Conservation (phyloP, 441 rosid genomes). For the Adansonia madagascariensis region DNA sequence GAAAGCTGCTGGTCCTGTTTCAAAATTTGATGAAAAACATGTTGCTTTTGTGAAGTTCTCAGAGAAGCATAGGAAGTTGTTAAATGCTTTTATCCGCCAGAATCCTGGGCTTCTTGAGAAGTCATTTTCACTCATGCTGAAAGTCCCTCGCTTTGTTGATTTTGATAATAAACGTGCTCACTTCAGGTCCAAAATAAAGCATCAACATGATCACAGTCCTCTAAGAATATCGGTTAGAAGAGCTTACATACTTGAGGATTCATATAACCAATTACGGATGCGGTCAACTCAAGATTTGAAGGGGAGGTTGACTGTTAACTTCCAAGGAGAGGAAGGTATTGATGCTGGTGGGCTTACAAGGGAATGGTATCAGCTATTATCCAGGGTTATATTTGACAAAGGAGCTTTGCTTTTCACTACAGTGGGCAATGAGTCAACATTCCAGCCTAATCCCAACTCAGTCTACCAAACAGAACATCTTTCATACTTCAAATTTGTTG, state of each 20-base stretch:
- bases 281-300: slow-evolving; percentile 79
- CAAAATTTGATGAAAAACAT: slow-evolving; percentile 79
- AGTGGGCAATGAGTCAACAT: slow-evolving; percentile 94
- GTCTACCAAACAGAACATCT: slow-evolving; percentile 95
- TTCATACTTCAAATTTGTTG: slow-evolving; percentile 94
- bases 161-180: slow-evolving; percentile 91
- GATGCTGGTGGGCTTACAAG: slow-evolving; percentile 99
- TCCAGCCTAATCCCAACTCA: slow-evolving; percentile 97
- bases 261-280: slow-evolving; percentile 92
- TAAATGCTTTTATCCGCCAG: slow-evolving; percentile 90
- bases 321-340: slow-evolving; percentile 97
- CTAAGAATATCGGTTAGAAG: slow-evolving; percentile 90
- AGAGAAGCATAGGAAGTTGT: slow-evolving; percentile 87
- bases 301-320: slow-evolving; percentile 89
- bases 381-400: slow-evolving; percentile 95
- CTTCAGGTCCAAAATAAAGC: slow-evolving; percentile 93
- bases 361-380: slow-evolving; percentile 96
- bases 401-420: slow-evolving; percentile 95
- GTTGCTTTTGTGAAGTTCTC: slow-evolving; percentile 81
- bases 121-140: slow-evolving; percentile 89
- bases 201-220: slow-evolving; percentile 88
- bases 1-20: slow-evolving; percentile 50
- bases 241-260: slow-evolving; percentile 95
- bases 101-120: slow-evolving; percentile 93
- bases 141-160: slow-evolving; percentile 92